phyloP scores from a whole-genome alignment of 805 yeast species.

The Candida glaebosa region DNA sequence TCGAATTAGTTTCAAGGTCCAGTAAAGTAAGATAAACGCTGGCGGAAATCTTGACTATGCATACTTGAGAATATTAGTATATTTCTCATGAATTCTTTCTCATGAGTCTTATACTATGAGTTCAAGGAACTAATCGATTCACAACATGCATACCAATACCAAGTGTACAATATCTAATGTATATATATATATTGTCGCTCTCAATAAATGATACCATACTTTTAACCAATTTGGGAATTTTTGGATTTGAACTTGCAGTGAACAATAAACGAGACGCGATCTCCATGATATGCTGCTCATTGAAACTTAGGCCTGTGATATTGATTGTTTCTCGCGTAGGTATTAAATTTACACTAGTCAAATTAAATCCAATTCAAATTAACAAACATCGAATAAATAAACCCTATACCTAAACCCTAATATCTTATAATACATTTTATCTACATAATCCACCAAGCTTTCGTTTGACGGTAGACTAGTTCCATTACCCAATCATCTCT shows the following conservation, averaged over 20 bases:
- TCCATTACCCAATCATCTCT: slow-evolving; percentile 1
- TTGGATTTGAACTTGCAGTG: neutral
- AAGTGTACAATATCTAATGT: neutral
- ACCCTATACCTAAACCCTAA: neutral
- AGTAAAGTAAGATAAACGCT: no score
- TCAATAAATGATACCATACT: neutral
- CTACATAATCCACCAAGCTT: neutral
- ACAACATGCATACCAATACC: neutral
- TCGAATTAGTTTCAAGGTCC: neutral
- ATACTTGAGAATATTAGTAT: no score
- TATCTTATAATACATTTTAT: neutral
- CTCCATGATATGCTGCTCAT: neutral
- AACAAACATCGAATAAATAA: neutral
- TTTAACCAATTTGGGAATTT: neutral
- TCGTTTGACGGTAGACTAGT: neutral
- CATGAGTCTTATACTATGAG: no score
- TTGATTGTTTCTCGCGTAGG: no score
- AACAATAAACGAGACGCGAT: neutral
- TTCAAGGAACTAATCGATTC: no score
- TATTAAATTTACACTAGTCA: no score
- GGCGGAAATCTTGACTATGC: no score
- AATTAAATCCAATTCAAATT: no score
- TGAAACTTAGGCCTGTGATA: no score
- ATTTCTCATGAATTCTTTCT: no score
- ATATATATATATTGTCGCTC: neutral